phyloP scores from a whole-genome alignment of 164 flowering plant species.

The Tinospora cordifolia region DNA sequence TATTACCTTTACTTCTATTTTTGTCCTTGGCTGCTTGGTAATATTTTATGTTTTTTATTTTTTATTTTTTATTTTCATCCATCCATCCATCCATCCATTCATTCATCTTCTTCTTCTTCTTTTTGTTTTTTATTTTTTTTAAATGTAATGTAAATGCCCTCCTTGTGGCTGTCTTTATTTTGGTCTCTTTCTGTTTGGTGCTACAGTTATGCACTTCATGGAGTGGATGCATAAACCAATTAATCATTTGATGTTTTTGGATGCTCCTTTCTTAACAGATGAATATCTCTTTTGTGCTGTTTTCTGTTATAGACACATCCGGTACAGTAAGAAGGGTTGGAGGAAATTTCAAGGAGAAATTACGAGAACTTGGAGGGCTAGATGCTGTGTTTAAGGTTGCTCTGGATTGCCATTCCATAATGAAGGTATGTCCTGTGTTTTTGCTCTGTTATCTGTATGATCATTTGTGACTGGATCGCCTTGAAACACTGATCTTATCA shows the following conservation, averaged over 20 bases:
- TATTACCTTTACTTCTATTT: no score
- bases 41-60: no score
- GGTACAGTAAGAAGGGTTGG: slow-evolving; percentile 61
- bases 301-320: slow-evolving; percentile 46
- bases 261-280: neutral
- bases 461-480: neutral
- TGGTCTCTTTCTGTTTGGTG: neutral
- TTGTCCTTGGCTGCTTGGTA: no score
- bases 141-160: no score
- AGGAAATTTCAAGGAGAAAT: slow-evolving; percentile 76
- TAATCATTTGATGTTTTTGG: neutral
- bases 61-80: no score
- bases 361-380: slow-evolving; percentile 87
- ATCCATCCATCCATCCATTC: no score
- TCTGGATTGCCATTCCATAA: slow-evolving; percentile 44
- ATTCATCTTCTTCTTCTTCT: no score
- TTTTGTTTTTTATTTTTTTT: no score
- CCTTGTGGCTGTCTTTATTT: no score
- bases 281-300: neutral
- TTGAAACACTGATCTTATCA: neutral
- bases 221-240: neutral
- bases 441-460: slow-evolving; percentile 15
- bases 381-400: slow-evolving; percentile 80
- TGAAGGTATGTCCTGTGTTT: slow-evolving; percentile 79
- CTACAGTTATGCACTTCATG: neutral